Evolutionary conservation across 495 filamentous ascomycete species (phyloP).

Genomic region (Aspergillus biplanus): DNA sequence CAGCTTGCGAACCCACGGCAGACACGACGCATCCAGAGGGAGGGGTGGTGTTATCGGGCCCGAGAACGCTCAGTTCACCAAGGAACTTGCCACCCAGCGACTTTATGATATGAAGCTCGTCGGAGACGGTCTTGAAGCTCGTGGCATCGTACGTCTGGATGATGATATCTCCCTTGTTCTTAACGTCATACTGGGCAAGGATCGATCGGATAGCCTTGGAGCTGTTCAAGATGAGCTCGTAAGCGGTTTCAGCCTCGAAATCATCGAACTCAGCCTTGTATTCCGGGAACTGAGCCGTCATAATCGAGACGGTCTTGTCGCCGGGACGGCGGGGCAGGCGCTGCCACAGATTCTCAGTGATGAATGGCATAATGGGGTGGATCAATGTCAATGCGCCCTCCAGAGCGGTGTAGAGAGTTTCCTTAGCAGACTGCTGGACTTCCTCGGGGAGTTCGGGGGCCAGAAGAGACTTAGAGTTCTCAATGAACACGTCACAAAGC

Average conservation of each 20-base stretch:
- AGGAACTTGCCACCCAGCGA: slow-evolving; percentile 67
- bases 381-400: slow-evolving; percentile 69
- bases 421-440: slow-evolving; percentile 60
- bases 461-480: slow-evolving; percentile 79
- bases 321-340: slow-evolving; percentile 66
- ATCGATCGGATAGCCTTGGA: slow-evolving; percentile 62
- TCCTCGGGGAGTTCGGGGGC: slow-evolving; percentile 59
- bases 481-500: slow-evolving; percentile 71
- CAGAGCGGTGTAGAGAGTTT: slow-evolving; percentile 69
- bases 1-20: slow-evolving; percentile 64
- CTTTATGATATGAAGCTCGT: slow-evolving; percentile 63
- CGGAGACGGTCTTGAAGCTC: slow-evolving; percentile 57
- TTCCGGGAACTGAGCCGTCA: slow-evolving; percentile 67
- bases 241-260: slow-evolving; percentile 59
- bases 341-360: slow-evolving; percentile 81
- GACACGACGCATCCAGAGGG: slow-evolving; percentile 74
- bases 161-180: slow-evolving; percentile 59
- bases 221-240: slow-evolving; percentile 65
- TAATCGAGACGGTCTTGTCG: slow-evolving; percentile 68
- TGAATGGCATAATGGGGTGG: slow-evolving; percentile 80
- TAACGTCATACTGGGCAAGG: slow-evolving; percentile 61
- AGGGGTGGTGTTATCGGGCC: slow-evolving; percentile 52
- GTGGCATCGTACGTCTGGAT: slow-evolving; percentile 62
- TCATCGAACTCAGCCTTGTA: slow-evolving; percentile 60
- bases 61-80: slow-evolving; percentile 50